Base-by-base conservation (phyloP, 148 eudicot genomes). In the Rhododendron griersonianum region DNA sequence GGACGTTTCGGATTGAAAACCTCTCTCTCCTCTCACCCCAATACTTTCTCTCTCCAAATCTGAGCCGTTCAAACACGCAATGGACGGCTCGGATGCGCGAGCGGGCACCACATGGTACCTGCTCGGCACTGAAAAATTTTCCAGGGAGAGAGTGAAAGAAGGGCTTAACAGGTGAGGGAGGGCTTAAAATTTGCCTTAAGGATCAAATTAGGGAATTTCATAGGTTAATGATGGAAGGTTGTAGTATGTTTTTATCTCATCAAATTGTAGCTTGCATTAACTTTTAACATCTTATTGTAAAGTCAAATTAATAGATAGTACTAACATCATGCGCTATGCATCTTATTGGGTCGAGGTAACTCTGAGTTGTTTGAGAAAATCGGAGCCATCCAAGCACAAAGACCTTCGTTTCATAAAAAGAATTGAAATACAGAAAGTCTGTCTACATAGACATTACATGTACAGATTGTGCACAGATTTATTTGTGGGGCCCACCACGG, bases 151-250 rank as follows among this genome's bases (percentile, higher is more conserved):
- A 78, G 88, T 87, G 77, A 81, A 83, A 55, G 88, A 87, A 63
- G 86, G 88, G 83, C 44, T 39, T 39, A 5, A 14, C 47, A 51
- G 76, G 15, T 25, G 86, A 69, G 80, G 89, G 89, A 25, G 86
- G 89, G 1, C 86, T 87, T 37, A 87, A 80, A 84, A 84, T 87
- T 63, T 84, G 86, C 80, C 82, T 87, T 69, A 71, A 84, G 25
- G 45, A 87, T 87, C 86, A 87, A 41, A 37, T 84, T 21, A 41
- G 80, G 74, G 74, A 84, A 35, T 87, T 84, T 79, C 55, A 79
- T 21, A 84, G 84, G 80, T n/a, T 84, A 39, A 79, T 87, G 79
- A 84, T 84, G 86, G 89, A 87, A 71, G 41, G 61, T 84, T n/a
- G n/a, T n/a, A n/a, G 53, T 23, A 19, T 23, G 28, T 28, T 45